Evolutionary conservation across 1,139 yeast species (phyloP).

Genomic region (Candida labiduridarum): DNA sequence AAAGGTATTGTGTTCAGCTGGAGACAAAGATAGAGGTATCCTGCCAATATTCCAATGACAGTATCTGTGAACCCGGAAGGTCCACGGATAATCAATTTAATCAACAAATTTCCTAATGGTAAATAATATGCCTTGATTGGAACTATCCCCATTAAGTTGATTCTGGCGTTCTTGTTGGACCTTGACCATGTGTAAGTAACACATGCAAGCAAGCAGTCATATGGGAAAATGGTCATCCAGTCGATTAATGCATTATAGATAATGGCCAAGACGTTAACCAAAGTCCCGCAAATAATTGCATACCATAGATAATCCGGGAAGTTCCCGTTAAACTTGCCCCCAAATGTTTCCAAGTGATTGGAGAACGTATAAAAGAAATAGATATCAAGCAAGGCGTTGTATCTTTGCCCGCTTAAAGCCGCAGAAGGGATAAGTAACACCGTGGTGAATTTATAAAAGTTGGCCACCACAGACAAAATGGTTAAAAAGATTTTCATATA

Average conservation of each 20-base stretch:
- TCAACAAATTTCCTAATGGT: conserved; percentile 56
- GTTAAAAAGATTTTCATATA: conserved; percentile 10
- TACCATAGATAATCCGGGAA: conserved; percentile 62
- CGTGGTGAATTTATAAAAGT: conserved; percentile 50
- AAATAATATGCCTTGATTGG: conserved; percentile 61
- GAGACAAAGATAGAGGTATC: conserved; percentile 60
- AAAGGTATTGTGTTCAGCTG: conserved; percentile 55
- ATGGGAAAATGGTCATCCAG: conserved; percentile 22
- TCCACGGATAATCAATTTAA: conserved; percentile 50
- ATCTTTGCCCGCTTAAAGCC: conserved; percentile 34
- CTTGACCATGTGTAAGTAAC: conserved; percentile 65
- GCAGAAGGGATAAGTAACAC: conserved; percentile 50
- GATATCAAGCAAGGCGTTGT: conserved; percentile 53
- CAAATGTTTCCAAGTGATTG: conserved; percentile 50
- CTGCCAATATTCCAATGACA: conserved; percentile 53
- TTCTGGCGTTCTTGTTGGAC: conserved; percentile 49
- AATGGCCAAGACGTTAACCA: conserved; percentile 37
- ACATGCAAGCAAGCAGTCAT: conserved; percentile 50
- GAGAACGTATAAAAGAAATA: conserved; percentile 62
- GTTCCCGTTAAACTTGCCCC: conserved; percentile 53
- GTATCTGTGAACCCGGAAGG: conserved; percentile 39
- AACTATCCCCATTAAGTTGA: conserved; percentile 53
- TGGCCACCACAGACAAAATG: conserved; percentile 20
- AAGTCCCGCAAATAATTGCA: conserved; percentile 49
- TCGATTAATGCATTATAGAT: conserved; percentile 30